Evolutionary conservation across 176 grass and related monocot species (phyloP).

Genomic region (Triticum timopheevii): DNA sequence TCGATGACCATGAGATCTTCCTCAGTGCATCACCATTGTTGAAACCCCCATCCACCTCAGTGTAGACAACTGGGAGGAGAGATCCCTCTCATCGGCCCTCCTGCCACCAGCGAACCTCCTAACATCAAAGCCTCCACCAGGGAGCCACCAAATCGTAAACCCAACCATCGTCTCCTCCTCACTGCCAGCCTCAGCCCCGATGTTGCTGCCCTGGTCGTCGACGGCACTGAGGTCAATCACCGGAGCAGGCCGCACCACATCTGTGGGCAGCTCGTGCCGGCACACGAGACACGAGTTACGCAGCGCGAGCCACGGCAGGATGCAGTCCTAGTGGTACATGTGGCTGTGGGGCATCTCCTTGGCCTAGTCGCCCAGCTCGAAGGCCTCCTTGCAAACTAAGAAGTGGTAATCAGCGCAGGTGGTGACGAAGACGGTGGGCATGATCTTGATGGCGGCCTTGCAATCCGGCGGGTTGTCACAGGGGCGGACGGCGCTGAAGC

Average conservation of each 20-base stretch:
- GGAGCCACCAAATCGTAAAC: conserved; percentile 68
- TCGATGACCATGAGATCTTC: not conserved
- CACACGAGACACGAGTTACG: conserved; percentile 63
- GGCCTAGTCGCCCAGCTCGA: conserved; percentile 46
- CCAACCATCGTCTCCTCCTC: conserved; percentile 52
- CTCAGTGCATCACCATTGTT: conserved; percentile 37
- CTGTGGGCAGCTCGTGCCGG: conserved; percentile 59
- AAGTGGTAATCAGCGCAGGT: conserved; percentile 43
- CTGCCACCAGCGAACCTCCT: conserved; percentile 24
- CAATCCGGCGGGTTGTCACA: conserved; percentile 53
- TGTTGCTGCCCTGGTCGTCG: conserved; percentile 24
- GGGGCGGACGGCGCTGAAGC: conserved; percentile 23
- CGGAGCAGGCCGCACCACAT: not conserved
- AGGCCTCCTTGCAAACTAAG: conserved; percentile 62
- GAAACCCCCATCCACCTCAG: conserved; percentile 62
- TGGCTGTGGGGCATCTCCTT: conserved; percentile 67
- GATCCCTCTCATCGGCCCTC: conserved; percentile 44
- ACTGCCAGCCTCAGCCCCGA: not conserved
- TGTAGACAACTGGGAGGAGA: conserved; percentile 54
- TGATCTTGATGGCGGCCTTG: conserved; percentile 56
- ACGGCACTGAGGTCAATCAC: not conserved
- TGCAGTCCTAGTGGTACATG: conserved; percentile 69
- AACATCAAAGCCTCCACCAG: conserved; percentile 48
- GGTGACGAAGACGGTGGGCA: conserved; percentile 48
- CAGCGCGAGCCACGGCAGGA: conserved; percentile 67